Conservation (phyloP, 2,329 filamentous ascomycete species). For the Colletotrichum sp. region DNA sequence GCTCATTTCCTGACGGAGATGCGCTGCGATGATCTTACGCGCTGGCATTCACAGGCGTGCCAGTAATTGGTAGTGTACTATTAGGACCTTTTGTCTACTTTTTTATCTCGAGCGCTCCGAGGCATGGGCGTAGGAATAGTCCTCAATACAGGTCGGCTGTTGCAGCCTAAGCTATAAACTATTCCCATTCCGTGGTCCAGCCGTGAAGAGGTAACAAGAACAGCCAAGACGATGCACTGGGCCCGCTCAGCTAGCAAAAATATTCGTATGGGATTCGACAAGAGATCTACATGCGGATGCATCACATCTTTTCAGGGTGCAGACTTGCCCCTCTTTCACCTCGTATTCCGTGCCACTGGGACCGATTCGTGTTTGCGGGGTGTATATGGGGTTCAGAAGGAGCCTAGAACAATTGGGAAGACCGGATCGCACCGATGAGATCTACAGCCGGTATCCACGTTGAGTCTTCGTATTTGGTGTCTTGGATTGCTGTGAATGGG, state of each 20-base stretch:
- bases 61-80: conserved; percentile 23
- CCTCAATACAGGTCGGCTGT: conserved; percentile 18
- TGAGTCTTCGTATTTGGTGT: not conserved
- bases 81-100: conserved; percentile 20
- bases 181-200: not conserved
- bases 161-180: not conserved
- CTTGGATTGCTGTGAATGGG: not conserved
- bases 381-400: not conserved
- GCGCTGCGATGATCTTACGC: not conserved
- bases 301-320: not conserved
- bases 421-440: not conserved
- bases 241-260: not conserved
- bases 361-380: conserved; percentile 16
- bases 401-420: not conserved
- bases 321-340: not conserved
- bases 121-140: conserved; percentile 12
- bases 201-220: not conserved
- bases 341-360: not conserved
- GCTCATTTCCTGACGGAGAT: not conserved
- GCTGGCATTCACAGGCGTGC: conserved; percentile 9
- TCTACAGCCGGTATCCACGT: not conserved
- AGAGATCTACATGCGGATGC: not conserved
- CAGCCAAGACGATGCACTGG: not conserved
- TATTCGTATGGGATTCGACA: not conserved
- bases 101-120: conserved; percentile 14